Evolutionary conservation across 202 grass and related monocot species (phyloP).

Genomic region (Miscanthus sacchariflorus): DNA sequence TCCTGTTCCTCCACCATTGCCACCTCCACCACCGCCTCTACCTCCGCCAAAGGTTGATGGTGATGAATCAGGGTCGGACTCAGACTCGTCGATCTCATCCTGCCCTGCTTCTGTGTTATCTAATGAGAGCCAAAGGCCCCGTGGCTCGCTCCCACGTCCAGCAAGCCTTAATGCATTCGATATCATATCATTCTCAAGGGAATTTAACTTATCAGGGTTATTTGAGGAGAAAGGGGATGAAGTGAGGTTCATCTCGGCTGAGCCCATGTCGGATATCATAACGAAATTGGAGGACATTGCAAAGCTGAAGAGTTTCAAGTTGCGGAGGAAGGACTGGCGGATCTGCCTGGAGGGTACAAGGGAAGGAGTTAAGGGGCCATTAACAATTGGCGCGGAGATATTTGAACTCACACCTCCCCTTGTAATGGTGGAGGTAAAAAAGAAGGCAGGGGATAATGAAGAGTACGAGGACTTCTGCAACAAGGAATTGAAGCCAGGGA

Average conservation of each 20-base stretch:
- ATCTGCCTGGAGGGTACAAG: conserved; percentile 89
- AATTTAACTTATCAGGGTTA: conserved; percentile 87
- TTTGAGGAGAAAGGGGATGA: conserved; percentile 88
- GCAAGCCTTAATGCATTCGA: conserved; percentile 98
- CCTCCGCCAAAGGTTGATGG: conserved; percentile 44
- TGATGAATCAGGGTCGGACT: conserved; percentile 86
- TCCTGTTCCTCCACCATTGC: conserved; percentile 49
- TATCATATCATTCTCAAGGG: conserved; percentile 91
- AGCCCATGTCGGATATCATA: conserved; percentile 70
- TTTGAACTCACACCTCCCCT: conserved; percentile 90
- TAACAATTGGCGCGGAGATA: conserved; percentile 78
- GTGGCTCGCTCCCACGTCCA: conserved; percentile 60
- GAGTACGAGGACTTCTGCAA: conserved; percentile 91
- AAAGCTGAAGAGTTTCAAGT: conserved; percentile 71
- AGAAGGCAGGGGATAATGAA: conserved; percentile 78
- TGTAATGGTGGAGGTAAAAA: conserved; percentile 94
- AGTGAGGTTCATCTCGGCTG: conserved; percentile 73
- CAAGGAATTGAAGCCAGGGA: conserved; percentile 89
- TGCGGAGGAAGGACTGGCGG: conserved; percentile 85
- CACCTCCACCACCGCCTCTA: conserved; percentile 31
- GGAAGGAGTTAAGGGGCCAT: conserved; percentile 84
- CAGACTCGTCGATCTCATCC: conserved; percentile 79
- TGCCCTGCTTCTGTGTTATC: conserved; percentile 77
- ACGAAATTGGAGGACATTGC: conserved; percentile 89
- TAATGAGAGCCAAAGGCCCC: conserved; percentile 54